Conservation (phyloP, 306 rosid genomes). For the Acacia crassicarpa region DNA sequence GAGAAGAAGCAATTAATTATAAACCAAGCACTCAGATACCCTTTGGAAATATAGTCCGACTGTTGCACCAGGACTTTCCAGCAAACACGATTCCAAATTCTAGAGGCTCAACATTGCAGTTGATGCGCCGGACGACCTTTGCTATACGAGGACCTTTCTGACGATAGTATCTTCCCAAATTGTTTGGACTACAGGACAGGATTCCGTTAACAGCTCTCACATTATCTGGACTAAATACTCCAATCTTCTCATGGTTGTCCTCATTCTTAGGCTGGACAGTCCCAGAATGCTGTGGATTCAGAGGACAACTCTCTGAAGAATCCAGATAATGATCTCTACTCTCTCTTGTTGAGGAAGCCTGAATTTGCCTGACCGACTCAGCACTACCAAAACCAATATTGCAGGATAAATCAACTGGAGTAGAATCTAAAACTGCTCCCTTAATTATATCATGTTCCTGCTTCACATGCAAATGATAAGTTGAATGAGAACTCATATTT, state of each 20-base stretch:
- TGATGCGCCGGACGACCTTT: constrained; percentile 90
- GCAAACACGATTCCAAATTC: constrained; percentile 85
- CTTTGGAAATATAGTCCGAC: constrained; percentile 89
- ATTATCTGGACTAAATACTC: constrained; percentile 46
- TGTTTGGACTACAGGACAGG: constrained; percentile 55
- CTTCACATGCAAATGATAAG: constrained; percentile 37
- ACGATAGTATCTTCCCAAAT: constrained; percentile 57
- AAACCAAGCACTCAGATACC: constrained; percentile 49
- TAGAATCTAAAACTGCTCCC: constrained; percentile 42
- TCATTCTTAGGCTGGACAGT: constrained; percentile 48
- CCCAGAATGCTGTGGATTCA: constrained; percentile 45
- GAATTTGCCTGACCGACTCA: constrained; percentile 37
- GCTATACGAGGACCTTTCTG: constrained; percentile 99
- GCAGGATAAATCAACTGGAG: constrained; percentile 39
- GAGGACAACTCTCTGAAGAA: constrained; percentile 29
- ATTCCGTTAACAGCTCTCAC: constrained; percentile 53
- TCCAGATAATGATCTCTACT: constrained; percentile 29
- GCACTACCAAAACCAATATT: constrained; percentile 35
- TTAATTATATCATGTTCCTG: constrained; percentile 42
- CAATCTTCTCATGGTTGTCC: constrained; percentile 50
- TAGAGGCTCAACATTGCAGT: constrained; percentile 91
- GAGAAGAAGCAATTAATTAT: constrained; percentile 13
- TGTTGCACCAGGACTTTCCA: constrained; percentile 91
- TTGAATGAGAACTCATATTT: constrained; percentile 38
- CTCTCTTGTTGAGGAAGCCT: constrained; percentile 37